A percentile compares a stretch with the other conserved stretches of the same genome.
These are phyloP conservation scores for Recurvomyces mirabilis DNA, from an alignment of 495 filamentous ascomycete species.

Conservation along the genomic window DNA sequence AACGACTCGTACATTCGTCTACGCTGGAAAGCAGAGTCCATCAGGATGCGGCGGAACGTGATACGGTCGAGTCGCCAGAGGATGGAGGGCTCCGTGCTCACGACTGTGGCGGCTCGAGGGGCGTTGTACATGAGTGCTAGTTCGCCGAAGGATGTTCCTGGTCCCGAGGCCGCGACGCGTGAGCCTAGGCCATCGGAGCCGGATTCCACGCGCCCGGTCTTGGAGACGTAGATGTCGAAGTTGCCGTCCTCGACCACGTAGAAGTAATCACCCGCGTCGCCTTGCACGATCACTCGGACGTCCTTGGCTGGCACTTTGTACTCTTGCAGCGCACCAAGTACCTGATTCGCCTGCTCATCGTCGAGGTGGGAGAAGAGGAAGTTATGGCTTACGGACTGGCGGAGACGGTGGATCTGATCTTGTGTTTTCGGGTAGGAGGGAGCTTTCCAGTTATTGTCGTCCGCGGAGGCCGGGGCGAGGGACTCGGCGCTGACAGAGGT, in stretches of 20 bases:
- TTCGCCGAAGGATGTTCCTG: slow-evolving; percentile 95
- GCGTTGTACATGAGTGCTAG: slow-evolving; percentile 98
- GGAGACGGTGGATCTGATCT: slow-evolving; percentile 70
- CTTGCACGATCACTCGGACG: slow-evolving; percentile 94
- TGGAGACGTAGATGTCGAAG: slow-evolving; percentile 88
- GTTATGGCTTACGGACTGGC: slow-evolving; percentile 71
- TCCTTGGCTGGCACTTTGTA: slow-evolving; percentile 90
- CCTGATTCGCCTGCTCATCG: slow-evolving; percentile 76
- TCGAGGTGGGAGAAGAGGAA: slow-evolving; percentile 93
- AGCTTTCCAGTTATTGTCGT: slow-evolving; percentile 80
- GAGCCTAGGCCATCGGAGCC: slow-evolving; percentile 76
- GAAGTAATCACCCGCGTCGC: slow-evolving; percentile 93
- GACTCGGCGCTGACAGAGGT: slow-evolving; percentile 97
- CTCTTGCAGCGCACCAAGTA: slow-evolving; percentile 83
- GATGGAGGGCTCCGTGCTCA: slow-evolving; percentile 69
- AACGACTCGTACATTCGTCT: slow-evolving; percentile 95
- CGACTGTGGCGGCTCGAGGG: slow-evolving; percentile 89
- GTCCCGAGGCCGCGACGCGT: slow-evolving; percentile 69
- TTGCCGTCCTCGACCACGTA: slow-evolving; percentile 87
- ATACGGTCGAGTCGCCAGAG: slow-evolving; percentile 92
- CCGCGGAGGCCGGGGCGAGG: slow-evolving; percentile 72
- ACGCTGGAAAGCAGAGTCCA: slow-evolving; percentile 95
- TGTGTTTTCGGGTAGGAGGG: slow-evolving; percentile 69
- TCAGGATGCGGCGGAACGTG: slow-evolving; percentile 93
- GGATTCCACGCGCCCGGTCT: slow-evolving; percentile 62